Base-by-base conservation (phyloP, 768 basidiomycete species). In the Russula emetica region DNA sequence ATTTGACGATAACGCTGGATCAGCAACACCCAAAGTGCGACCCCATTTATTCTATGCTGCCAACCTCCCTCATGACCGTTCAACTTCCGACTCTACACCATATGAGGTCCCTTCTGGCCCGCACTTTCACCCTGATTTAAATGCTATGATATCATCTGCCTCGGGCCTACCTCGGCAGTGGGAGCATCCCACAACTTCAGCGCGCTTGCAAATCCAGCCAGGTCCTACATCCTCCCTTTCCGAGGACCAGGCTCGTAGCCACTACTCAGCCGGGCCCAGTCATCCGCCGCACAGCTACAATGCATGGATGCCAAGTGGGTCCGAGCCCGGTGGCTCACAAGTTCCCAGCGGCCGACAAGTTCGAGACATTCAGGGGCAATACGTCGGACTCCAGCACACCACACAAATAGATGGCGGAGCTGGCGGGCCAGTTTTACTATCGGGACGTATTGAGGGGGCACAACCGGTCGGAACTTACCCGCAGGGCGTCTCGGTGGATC, bases 161-260 rank as follows among this genome's bases (percentile, higher is more conserved):
- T 11, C 62, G 38, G 45, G 42, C 58, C 40, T 63, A 60, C 49
- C 62, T 62, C 44, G 49, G 64, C 50, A 55, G 24, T 24, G 62
- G 62, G 1, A 60, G 49, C 52, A 66, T 65, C 36, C 61, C 63
- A 9, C 55, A 60, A 32, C 68, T 51, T n/a, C 61, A 28, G 34
- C 28, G 1, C 52, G 45, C 8, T 34, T 26, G 59, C 55, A 58
- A 40, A 47, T 44, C 3, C 69, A 62, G 49, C 56, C 54, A n/a
- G 61, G 58, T 13, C 65, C 60, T 38, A 52, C 56, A n/a, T 70
- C 72, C 42, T 70, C 68, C 28, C 65, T 70, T 34, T 67, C 71
- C 18, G 62, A 67, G 13, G 64, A 58, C 53, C 65, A 54, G 14
- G 60, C 60, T 56, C 59, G 54, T 67, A 70, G 55, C 49, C 56